Conservation (phyloP, 129 eudicot genomes). For the Lactuca sativa region DNA sequence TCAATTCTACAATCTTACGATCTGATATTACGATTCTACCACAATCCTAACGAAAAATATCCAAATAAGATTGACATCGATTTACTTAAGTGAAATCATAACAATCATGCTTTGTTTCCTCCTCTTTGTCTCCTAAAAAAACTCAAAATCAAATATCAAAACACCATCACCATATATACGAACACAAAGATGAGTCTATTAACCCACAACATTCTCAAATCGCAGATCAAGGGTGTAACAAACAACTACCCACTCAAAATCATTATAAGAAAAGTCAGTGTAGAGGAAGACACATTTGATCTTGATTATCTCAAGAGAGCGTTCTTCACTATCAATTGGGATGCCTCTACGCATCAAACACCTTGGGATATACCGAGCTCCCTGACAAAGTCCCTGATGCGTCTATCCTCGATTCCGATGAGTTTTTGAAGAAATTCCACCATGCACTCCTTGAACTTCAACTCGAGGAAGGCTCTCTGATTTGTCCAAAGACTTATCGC, state of each 20-base stretch:
- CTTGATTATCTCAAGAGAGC: constrained; percentile 73
- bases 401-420: constrained; percentile 59
- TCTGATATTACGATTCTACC: too few relatives aligned
- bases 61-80: too few relatives aligned
- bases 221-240: constrained; percentile 85
- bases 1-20: too few relatives aligned
- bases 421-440: constrained; percentile 67
- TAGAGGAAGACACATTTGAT: constrained; percentile 60
- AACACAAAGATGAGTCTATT: constrained; percentile 62
- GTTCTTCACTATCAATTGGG: constrained; percentile 75
- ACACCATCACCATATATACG: neutral
- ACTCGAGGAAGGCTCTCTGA: constrained; percentile 87
- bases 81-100: too few relatives aligned
- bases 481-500: constrained; percentile 93
- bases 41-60: too few relatives aligned
- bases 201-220: constrained; percentile 90
- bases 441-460: constrained; percentile 91
- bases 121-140: too few relatives aligned
- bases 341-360: constrained; percentile 64
- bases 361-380: constrained; percentile 69
- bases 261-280: constrained; percentile 53
- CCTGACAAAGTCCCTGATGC: constrained; percentile 64
- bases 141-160: too few relatives aligned
- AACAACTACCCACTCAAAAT: constrained; percentile 74
- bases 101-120: too few relatives aligned